Evolutionary conservation across 495 filamentous ascomycete genomes (phyloP).

Genomic region (Bacidia gigantensis): DNA sequence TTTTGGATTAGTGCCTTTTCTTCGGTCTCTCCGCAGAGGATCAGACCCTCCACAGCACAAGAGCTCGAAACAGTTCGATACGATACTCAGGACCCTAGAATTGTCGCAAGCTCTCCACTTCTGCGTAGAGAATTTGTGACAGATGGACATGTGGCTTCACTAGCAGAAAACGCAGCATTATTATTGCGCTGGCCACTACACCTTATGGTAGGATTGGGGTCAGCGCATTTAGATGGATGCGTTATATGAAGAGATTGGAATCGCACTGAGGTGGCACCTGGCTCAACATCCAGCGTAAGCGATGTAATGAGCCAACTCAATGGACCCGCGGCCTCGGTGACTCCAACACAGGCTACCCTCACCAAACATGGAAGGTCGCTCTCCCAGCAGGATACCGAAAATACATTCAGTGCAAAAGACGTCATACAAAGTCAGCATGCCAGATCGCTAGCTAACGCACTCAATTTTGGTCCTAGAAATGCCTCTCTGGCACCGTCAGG

Average conservation of each 20-base stretch:
- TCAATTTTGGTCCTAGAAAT: conserved; percentile 47
- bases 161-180: too few relatives aligned
- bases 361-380: conserved; percentile 42
- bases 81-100: too few relatives aligned
- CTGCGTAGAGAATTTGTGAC: too few relatives aligned
- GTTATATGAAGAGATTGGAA: background rate
- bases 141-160: too few relatives aligned
- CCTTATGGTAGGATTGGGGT: too few relatives aligned
- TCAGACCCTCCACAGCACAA: too few relatives aligned
- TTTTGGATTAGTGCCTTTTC: too few relatives aligned
- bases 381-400: conserved; percentile 30
- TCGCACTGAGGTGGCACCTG: background rate
- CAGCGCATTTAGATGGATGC: too few relatives aligned
- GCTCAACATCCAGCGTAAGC: background rate
- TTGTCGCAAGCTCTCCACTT: too few relatives aligned
- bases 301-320: conserved; percentile 33
- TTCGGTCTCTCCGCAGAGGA: too few relatives aligned
- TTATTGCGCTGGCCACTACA: too few relatives aligned
- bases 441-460: conserved; percentile 45
- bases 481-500: conserved; percentile 49
- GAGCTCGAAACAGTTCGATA: too few relatives aligned
- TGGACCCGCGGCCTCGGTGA: conserved; percentile 50
- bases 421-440: conserved; percentile 30
- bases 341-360: conserved; percentile 54
- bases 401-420: conserved; percentile 34